Percentiles rank a stretch among this genome's conserved stretches.
phyloP scores from a whole-genome alignment of 768 basidiomycete genomes.

The Lyophyllum semitale region DNA sequence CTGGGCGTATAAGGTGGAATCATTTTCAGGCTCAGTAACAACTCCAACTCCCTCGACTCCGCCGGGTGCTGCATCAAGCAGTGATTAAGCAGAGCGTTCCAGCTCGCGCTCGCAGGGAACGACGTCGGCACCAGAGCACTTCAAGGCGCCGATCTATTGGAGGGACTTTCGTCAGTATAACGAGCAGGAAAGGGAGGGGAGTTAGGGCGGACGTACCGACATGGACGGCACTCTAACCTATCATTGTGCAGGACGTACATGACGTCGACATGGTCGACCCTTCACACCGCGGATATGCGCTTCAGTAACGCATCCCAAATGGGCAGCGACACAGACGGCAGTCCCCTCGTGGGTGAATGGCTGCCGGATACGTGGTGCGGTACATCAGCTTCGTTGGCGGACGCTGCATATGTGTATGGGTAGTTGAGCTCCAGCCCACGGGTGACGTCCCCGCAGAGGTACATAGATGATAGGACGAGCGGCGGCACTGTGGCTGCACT shows the following conservation, averaged over 20 bases:
- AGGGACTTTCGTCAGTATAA: neutral
- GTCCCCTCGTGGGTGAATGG: neutral
- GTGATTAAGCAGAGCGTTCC: constrained; percentile 38
- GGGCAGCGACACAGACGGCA: neutral
- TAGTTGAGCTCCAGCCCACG: neutral
- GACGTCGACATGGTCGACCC: constrained; percentile 33
- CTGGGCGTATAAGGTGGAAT: neutral
- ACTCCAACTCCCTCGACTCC: too few relatives aligned
- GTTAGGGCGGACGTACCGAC: constrained; percentile 37
- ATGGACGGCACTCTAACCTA: constrained; percentile 37
- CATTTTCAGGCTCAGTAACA: neutral
- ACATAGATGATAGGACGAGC: neutral
- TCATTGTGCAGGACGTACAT: constrained; percentile 35
- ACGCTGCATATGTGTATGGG: neutral
- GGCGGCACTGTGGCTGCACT: constrained; percentile 6
- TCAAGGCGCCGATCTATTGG: neutral
- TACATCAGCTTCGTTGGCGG: too few relatives aligned
- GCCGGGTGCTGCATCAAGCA: constrained; percentile 32
- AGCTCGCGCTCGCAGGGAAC: constrained; percentile 30
- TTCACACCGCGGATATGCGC: neutral
- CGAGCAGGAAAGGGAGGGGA: neutral
- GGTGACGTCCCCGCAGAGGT: neutral
- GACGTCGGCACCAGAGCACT: neutral
- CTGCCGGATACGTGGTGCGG: too few relatives aligned
- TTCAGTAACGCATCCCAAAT: neutral